Percentiles rank a stretch among this genome's conserved stretches.
Conservation (phyloP, 148 eudicot genomes). For the Polygonum aviculare region DNA sequence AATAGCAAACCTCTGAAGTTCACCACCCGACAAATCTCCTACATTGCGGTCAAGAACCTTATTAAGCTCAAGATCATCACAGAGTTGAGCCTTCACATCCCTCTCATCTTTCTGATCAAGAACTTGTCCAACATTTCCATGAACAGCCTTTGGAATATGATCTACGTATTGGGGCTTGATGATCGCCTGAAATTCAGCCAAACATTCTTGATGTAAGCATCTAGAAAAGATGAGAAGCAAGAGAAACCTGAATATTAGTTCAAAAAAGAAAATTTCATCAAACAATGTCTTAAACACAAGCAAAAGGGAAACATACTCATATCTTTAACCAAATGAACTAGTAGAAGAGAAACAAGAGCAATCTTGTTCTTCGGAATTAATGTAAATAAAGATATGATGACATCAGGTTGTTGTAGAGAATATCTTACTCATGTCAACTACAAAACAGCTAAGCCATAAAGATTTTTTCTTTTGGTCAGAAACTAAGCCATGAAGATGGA, state of each 20-base stretch:
- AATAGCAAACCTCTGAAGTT: slow-evolving; percentile 91
- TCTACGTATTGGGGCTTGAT: slow-evolving; percentile 98
- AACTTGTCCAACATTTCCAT: slow-evolving; percentile 83
- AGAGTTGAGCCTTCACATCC: slow-evolving; percentile 53
- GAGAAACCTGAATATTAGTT: background rate
- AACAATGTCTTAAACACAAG: background rate
- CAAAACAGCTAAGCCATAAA: background rate
- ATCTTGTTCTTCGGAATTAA: too few species aligned
- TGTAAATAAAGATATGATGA: too few species aligned
- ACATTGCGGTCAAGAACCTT: slow-evolving; percentile 90
- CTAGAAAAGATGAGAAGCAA: background rate
- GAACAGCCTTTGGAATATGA: slow-evolving; percentile 88
- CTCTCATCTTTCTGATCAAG: slow-evolving; percentile 83
- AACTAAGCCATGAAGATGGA: background rate
- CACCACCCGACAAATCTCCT: slow-evolving; percentile 92
- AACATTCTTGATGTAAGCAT: background rate
- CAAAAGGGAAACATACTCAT: background rate
- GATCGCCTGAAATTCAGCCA: slow-evolving; percentile 38
- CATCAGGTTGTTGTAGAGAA: too few species aligned
- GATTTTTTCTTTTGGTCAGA: background rate
- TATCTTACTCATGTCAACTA: background rate
- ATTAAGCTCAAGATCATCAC: slow-evolving; percentile 65
- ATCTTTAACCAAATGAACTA: background rate
- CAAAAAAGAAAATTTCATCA: background rate
- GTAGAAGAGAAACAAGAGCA: too few species aligned